Evolutionary conservation across 208 protist species (phyloP).

Genomic region (Hexamita inflata): DNA sequence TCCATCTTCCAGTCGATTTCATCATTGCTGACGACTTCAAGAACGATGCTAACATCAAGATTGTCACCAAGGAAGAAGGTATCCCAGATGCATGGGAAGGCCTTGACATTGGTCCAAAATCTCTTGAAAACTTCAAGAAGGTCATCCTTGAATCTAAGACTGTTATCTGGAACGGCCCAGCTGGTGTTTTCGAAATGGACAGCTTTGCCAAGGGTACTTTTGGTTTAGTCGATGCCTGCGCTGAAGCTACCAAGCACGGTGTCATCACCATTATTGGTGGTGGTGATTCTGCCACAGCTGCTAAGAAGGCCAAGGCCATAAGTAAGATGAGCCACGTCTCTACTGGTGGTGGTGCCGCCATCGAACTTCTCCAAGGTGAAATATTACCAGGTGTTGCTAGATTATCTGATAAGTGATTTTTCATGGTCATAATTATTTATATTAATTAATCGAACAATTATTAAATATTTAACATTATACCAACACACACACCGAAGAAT

Average conservation of each 20-base stretch:
- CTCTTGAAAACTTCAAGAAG: slow-evolving; percentile 55
- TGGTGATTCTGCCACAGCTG: slow-evolving; percentile 86
- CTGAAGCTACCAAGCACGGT: slow-evolving; percentile 61
- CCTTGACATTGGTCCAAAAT: slow-evolving; percentile 80
- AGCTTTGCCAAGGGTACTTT: slow-evolving; percentile 73
- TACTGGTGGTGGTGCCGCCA: slow-evolving; percentile 92
- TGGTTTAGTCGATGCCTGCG: slow-evolving; percentile 47
- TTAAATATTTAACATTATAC: no score
- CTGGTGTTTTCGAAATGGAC: slow-evolving; percentile 86
- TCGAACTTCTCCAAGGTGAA: slow-evolving; percentile 92
- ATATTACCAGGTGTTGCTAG: slow-evolving; percentile 49
- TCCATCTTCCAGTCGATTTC: slow-evolving; percentile 87
- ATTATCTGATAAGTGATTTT: slow-evolving; percentile 41
- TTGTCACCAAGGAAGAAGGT: slow-evolving; percentile 43
- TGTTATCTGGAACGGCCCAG: slow-evolving; percentile 41
- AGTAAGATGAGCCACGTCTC: slow-evolving; percentile 81
- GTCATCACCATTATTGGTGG: slow-evolving; percentile 65
- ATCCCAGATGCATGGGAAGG: slow-evolving; percentile 68
- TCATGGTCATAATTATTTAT: no score
- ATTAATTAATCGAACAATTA: no score
- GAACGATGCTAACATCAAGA: slow-evolving; percentile 46
- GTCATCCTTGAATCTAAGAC: slow-evolving; percentile 26
- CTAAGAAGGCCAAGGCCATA: slow-evolving; percentile 63
- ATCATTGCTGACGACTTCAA: slow-evolving; percentile 73
- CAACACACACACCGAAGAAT: no score